A percentile compares a stretch with the other conserved stretches of the same genome.
Evolutionary conservation across 805 yeast genomes (phyloP).

Genomic region (Candida caryicola): DNA sequence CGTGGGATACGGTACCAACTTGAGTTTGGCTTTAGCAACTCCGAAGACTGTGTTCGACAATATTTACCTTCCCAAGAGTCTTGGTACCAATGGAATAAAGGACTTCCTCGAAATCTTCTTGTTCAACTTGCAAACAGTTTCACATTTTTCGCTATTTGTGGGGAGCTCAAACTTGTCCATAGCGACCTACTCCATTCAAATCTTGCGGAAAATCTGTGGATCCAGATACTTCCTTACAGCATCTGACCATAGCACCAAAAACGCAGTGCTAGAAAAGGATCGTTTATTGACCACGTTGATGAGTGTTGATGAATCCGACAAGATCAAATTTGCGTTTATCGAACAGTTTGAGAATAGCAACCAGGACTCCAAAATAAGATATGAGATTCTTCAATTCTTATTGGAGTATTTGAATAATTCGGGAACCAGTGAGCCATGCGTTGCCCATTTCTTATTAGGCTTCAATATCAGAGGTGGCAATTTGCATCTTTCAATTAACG

Average conservation of each 20-base stretch:
- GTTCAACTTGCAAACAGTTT: conserved; percentile 67
- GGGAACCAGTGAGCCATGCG: conserved; percentile 43
- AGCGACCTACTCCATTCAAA: conserved; percentile 50
- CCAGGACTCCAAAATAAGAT: conserved; percentile 47
- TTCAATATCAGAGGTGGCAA: conserved; percentile 50
- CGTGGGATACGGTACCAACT: conserved; percentile 25
- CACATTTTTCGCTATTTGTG: conserved; percentile 71
- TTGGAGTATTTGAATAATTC: conserved; percentile 42
- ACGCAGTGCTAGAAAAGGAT: conserved; percentile 44
- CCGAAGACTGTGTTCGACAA: conserved; percentile 25
- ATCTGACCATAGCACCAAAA: conserved; percentile 15
- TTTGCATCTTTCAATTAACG: conserved; percentile 32
- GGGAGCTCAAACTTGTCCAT: conserved; percentile 52
- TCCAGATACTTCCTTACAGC: conserved; percentile 44
- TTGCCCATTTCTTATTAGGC: conserved; percentile 78
- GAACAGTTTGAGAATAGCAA: conserved; percentile 50
- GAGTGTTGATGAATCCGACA: conserved; percentile 72
- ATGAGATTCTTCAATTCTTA: conserved; percentile 59
- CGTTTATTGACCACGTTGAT: conserved; percentile 68
- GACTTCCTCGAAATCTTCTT: conserved; percentile 72
- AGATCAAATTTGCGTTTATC: conserved; percentile 71
- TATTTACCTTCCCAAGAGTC: conserved; percentile 37
- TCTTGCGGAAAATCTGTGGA: conserved; percentile 50
- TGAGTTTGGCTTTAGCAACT: conserved; percentile 25
- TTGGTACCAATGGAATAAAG: conserved; percentile 59